Evolutionary conservation across 768 basidiomycete species (phyloP).

Genomic region (Serendipita sp.): DNA sequence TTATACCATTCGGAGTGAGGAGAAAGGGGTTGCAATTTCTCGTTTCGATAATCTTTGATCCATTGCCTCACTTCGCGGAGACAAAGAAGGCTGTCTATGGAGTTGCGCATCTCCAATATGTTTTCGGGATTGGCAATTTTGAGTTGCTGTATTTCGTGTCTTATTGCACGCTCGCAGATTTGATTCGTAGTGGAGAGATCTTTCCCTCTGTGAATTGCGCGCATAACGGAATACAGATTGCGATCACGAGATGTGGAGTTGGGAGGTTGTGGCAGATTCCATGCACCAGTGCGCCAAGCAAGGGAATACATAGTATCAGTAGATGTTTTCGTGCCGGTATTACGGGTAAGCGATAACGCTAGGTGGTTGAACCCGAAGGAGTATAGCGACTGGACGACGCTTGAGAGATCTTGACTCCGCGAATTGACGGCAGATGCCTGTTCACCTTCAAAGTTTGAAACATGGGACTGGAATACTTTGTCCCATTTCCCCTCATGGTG

Average conservation of each 20-base stretch:
- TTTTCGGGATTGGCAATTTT: slow-evolving; percentile 60
- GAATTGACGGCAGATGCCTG: slow-evolving; percentile 23
- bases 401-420: slow-evolving; percentile 18
- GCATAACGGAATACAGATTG: slow-evolving; percentile 61
- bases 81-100: slow-evolving; percentile 60
- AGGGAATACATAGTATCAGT: slow-evolving; percentile 53
- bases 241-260: slow-evolving; percentile 32
- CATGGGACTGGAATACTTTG: slow-evolving; percentile 79
- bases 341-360: slow-evolving; percentile 53
- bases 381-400: slow-evolving; percentile 67
- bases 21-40: not conserved
- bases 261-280: slow-evolving; percentile 71
- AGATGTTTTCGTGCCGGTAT: slow-evolving; percentile 15
- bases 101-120: slow-evolving; percentile 55
- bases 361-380: slow-evolving; percentile 81
- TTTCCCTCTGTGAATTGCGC: slow-evolving; percentile 69
- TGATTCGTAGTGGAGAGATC: slow-evolving; percentile 33
- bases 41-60: slow-evolving; percentile 23
- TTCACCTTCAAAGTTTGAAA: slow-evolving; percentile 62
- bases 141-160: slow-evolving; percentile 48
- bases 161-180: slow-evolving; percentile 36
- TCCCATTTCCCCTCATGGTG: slow-evolving; percentile 91
- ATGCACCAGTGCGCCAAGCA: slow-evolving; percentile 88
- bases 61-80: slow-evolving; percentile 61
- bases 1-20: slow-evolving; percentile 22